These are phyloP conservation scores for Hericium rajendrae DNA, from an alignment of 768 basidiomycete genomes.

Conservation along the genomic window DNA sequence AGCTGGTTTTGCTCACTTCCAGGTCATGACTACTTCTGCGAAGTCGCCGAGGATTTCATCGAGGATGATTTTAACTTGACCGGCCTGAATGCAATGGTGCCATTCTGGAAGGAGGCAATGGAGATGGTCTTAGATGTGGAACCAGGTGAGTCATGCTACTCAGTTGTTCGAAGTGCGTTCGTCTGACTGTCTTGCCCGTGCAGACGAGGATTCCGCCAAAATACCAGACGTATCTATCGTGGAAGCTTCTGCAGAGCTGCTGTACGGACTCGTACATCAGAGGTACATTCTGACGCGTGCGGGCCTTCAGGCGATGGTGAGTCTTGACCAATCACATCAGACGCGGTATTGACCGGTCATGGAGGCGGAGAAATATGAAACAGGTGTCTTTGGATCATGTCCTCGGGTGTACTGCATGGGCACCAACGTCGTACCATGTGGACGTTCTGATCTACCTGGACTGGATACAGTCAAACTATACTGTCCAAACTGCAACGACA, in stretches of 20 bases:
- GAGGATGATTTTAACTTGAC: constrained; percentile 99
- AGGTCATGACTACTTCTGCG: constrained; percentile 96
- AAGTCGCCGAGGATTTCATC: constrained; percentile 97
- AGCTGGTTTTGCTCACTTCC: constrained; percentile 94
- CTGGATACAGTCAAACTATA: constrained; percentile 96
- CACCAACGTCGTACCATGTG: constrained; percentile 87
- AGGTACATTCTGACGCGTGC: constrained; percentile 93
- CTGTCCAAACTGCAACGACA: constrained; percentile 97
- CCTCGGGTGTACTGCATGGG: constrained; percentile 91
- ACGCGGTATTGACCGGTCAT: background rate
- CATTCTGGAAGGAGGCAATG: constrained; percentile 99
- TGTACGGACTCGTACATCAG: constrained; percentile 97
- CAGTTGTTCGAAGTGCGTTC: constrained; percentile 3
- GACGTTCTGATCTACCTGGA: constrained; percentile 91
- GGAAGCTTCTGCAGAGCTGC: constrained; percentile 92
- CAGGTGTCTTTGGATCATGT: constrained; percentile 83
- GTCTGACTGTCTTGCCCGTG: constrained; percentile 13
- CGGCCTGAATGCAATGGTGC: constrained; percentile 89
- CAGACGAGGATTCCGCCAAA: constrained; percentile 87
- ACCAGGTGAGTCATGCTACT: constrained; percentile 59
- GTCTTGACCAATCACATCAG: background rate
- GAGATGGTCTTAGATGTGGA: constrained; percentile 99
- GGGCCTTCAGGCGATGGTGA: constrained; percentile 90
- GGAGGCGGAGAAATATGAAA: constrained; percentile 95
- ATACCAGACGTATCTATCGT: constrained; percentile 99